Evolutionary conservation across 208 protist genomes (phyloP), one percentile per base, ranked within the genome.

Genomic region (Porcisia hertigi): DNA sequence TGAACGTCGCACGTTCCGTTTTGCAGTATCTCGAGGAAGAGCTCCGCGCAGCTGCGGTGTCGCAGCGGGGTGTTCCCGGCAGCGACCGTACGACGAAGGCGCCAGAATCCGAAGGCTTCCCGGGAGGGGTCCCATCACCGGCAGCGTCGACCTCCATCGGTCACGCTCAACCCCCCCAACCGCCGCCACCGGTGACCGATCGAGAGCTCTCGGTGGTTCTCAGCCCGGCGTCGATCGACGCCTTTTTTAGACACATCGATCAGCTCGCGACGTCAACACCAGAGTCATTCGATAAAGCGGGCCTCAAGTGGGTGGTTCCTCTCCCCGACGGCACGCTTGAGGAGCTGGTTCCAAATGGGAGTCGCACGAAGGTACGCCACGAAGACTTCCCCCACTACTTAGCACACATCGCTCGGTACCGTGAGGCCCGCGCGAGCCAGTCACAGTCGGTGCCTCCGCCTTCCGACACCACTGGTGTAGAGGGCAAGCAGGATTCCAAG

Each of bases 301-400:
- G 86, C 14, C 66, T 93, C 20, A 90, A 82, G 63, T 95, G 91
- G 91, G 86, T 92, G 5, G 87, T 79, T 11, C 87, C 89, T 12
- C 54, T 79, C 4, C 80, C 81, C n/a, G 79, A 86, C 73, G 88
- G 91, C 23, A 70, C 73, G 8, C 71, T 95, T 14, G 83, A 88
- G 63, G 91, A 95, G 43, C 77, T 95, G 23, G 80, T 95, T 72
- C 85, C 90, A 3, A 87, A 88, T 59, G 91, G 91, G 52, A 75
- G 83, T 30, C 43, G 36, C 16, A 82, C 81, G 25, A 81, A 71
- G 8, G 88, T 95, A 16, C 47, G 69, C 5, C 89, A 87, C 78
- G 83, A 92, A 11, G 82, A 92, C 55, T 83, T 91, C 16, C 84
- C 88, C 1, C 80, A 80, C 55, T 95, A 92, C 72, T 67, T 89